phyloP scores from a whole-genome alignment of 2,329 filamentous ascomycete species.

The Calonectria henricotiae region DNA sequence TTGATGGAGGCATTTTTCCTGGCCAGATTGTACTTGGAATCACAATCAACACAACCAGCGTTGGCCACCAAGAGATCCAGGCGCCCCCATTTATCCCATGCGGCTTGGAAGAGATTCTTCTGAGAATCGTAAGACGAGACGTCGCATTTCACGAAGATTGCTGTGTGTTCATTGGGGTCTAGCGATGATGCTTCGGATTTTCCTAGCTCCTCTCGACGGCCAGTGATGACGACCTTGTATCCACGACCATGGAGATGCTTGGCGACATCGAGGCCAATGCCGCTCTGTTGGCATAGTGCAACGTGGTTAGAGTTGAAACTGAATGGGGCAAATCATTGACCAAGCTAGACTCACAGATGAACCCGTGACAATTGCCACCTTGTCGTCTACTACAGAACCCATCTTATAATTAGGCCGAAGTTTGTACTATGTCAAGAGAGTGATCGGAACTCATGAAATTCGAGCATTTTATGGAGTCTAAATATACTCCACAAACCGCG shows the following conservation, averaged over 20 bases:
- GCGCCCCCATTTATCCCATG: slow-evolving; percentile 33
- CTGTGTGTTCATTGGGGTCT: slow-evolving; percentile 20
- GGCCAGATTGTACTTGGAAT: slow-evolving; percentile 31
- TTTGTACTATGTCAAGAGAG: not conserved
- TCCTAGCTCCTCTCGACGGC: slow-evolving; percentile 17
- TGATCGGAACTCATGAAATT: no score
- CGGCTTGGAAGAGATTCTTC: slow-evolving; percentile 24
- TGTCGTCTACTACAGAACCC: slow-evolving; percentile 21
- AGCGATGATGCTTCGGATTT: slow-evolving; percentile 18
- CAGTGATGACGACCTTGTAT: slow-evolving; percentile 29
- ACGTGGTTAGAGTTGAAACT: not conserved
- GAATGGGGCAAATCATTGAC: not conserved
- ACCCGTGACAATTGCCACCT: slow-evolving; percentile 33
- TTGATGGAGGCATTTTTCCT: slow-evolving; percentile 7
- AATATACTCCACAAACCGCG: no score
- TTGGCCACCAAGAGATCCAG: slow-evolving; percentile 27
- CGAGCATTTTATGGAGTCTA: no score
- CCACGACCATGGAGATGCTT: slow-evolving; percentile 27
- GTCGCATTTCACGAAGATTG: slow-evolving; percentile 27
- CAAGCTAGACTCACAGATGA: slow-evolving; percentile 14
- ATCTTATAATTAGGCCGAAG: not conserved
- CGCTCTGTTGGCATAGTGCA: not conserved
- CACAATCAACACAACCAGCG: slow-evolving; percentile 27
- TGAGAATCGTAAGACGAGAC: slow-evolving; percentile 27
- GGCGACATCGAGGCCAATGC: slow-evolving; percentile 29